Evolutionary conservation across 164 flowering plant species (phyloP).

Genomic region (Vitis riparia): DNA sequence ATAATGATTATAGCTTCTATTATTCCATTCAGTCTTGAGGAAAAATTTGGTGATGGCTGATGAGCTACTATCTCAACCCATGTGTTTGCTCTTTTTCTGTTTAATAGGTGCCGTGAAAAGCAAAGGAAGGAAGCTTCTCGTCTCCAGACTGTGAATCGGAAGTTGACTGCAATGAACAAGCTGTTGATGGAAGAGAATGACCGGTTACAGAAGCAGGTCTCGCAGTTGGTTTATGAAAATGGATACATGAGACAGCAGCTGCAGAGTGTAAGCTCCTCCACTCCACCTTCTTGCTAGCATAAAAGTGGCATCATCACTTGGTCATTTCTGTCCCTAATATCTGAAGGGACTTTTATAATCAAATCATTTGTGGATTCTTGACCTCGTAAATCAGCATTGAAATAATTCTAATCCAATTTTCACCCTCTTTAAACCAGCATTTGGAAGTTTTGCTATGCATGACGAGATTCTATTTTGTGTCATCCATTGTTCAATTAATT

Average conservation of each 20-base stretch:
- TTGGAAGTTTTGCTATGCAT: too few relatives aligned
- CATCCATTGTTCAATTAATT: not conserved
- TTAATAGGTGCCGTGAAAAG: constrained; percentile 87
- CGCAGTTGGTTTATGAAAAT: constrained; percentile 77
- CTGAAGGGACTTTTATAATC: too few relatives aligned
- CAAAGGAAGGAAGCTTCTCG: constrained; percentile 84
- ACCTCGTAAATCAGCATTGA: too few relatives aligned
- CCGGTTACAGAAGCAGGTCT: constrained; percentile 87
- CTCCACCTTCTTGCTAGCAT: not conserved
- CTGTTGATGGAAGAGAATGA: constrained; percentile 93
- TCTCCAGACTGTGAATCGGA: constrained; percentile 76
- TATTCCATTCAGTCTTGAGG: too few relatives aligned
- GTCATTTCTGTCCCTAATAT: not conserved
- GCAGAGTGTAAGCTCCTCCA: constrained; percentile 43
- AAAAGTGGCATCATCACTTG: not conserved
- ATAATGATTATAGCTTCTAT: too few relatives aligned
- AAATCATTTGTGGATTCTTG: too few relatives aligned
- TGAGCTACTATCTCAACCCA: not conserved
- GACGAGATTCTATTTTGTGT: too few relatives aligned
- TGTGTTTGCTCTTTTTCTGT: not conserved
- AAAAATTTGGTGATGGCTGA: not conserved
- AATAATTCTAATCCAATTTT: too few relatives aligned
- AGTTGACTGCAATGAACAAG: constrained; percentile 89
- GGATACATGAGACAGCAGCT: constrained; percentile 74
- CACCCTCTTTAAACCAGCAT: too few relatives aligned